Base-by-base conservation (phyloP, 768 basidiomycete species). In the Mycena galopus region DNA sequence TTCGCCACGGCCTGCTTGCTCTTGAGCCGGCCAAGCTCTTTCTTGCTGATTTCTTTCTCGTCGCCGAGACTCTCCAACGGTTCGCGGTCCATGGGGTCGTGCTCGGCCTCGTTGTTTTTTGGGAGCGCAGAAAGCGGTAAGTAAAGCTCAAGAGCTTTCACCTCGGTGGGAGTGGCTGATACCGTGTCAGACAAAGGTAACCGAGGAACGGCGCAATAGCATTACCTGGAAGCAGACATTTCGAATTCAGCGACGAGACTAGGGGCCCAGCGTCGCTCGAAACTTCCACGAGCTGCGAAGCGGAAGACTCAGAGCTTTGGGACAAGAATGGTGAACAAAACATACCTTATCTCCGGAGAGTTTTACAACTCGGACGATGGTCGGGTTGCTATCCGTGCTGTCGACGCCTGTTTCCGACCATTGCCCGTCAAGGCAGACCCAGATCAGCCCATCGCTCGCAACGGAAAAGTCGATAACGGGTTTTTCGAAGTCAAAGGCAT, bases 401-500 rank as follows among this genome's bases (percentile, higher is more conserved):
- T 73, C 23, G 58, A 72, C 35, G 67, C 74, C 73, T 69, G 72
- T 29, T 27, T 77, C 77, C 27, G 57, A 53, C 77, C 77, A 79
- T 32, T 77, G 77, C 14, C 76, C 77, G 67, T 81, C 80, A 17
- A 78, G 68, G 51, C 84, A 80, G 7, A 88, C 86, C 83, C 87
- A 87, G 29, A 92, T 75, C 5, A 71, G 72, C 5, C 81, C 83
- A 32, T 85, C 81, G 19, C 76, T 77, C 30, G 77, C 75, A 19
- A 88, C 71, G 0, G 81, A 81, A 73, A 94, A 93, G 73, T 92
- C 88, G 44, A 93, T 78, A 6, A 95, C 82, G 17, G 93, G 93
- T 53, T 81, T 82, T 10, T 82, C 82, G 60, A 94, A 86, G 77
- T 92, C 87, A 30, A 89, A 79, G 27, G 82, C 76, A 19, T 79